Conservation (phyloP, 768 basidiomycete species). For the Gautieria morchelliformis region DNA sequence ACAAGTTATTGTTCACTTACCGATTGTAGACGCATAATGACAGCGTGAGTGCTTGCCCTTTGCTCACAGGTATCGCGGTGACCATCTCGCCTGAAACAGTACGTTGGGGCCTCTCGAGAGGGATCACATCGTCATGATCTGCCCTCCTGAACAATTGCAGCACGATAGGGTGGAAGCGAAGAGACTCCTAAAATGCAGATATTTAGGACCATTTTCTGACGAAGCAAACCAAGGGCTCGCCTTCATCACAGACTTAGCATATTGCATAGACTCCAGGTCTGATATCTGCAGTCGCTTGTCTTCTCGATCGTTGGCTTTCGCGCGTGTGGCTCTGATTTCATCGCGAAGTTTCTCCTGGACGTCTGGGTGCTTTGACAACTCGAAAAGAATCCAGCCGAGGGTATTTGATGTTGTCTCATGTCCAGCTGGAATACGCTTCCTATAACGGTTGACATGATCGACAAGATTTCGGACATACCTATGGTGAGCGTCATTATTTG, state of each 20-base stretch:
- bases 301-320: constrained; percentile 14
- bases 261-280: constrained; percentile 26
- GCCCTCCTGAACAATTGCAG: constrained; percentile 20
- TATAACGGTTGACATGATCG: background rate
- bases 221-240: constrained; percentile 8
- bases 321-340: constrained; percentile 34
- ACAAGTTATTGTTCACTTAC: constrained; percentile 13
- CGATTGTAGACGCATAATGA: constrained; percentile 20
- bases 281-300: constrained; percentile 18
- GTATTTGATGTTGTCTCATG: constrained; percentile 55
- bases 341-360: constrained; percentile 52
- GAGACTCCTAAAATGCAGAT: constrained; percentile 13
- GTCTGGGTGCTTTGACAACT: constrained; percentile 47
- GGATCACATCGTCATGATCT: constrained; percentile 23
- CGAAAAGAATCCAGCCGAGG: constrained; percentile 51
- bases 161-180: constrained; percentile 25
- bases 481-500: constrained; percentile 30
- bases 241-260: constrained; percentile 23
- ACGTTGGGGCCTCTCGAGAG: constrained; percentile 21
- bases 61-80: constrained; percentile 18
- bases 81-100: constrained; percentile 18
- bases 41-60: constrained; percentile 16
- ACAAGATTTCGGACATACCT: background rate
- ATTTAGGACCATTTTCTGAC: background rate
- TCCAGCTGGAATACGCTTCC: constrained; percentile 19